Evolutionary conservation across 2,329 filamentous ascomycete genomes (phyloP).

Genomic region (Scytalidium sp.): DNA sequence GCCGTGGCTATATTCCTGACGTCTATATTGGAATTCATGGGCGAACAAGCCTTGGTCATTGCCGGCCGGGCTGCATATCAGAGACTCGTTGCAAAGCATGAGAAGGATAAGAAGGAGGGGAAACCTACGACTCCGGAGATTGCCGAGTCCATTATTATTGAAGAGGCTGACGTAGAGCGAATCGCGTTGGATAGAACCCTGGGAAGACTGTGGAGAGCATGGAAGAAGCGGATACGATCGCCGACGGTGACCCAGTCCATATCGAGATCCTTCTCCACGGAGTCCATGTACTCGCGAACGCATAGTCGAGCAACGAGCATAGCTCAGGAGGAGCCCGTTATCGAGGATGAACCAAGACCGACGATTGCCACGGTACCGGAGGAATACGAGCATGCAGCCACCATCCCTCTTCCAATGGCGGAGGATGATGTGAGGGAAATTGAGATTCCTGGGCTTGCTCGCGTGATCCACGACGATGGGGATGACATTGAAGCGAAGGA

Average conservation of each 20-base stretch:
- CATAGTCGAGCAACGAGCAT: conserved; percentile 33
- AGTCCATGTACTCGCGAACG: conserved; percentile 34
- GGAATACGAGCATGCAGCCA: conserved; percentile 40
- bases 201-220: conserved; percentile 87
- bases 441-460: conserved; percentile 68
- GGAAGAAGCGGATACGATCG: conserved; percentile 80
- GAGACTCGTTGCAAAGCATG: conserved; percentile 56
- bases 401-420: conserved; percentile 66
- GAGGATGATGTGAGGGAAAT: conserved; percentile 75
- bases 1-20: conserved; percentile 95
- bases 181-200: conserved; percentile 86
- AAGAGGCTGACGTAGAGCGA: conserved; percentile 89
- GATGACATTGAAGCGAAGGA: conserved; percentile 40
- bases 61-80: conserved; percentile 81
- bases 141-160: conserved; percentile 72
- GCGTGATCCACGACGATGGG: conserved; percentile 59
- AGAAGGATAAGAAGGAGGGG: conserved; percentile 56
- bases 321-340: conserved; percentile 31
- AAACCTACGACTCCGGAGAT: conserved; percentile 41
- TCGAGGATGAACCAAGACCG: conserved; percentile 13
- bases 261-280: conserved; percentile 45
- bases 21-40: conserved; percentile 90
- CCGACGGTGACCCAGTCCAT: conserved; percentile 46
- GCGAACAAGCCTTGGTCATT: conserved; percentile 84
- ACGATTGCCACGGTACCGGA: conserved; percentile 18